Evolutionary conservation across 805 yeast genomes (phyloP).

Genomic region (Kuraishia cidri): DNA sequence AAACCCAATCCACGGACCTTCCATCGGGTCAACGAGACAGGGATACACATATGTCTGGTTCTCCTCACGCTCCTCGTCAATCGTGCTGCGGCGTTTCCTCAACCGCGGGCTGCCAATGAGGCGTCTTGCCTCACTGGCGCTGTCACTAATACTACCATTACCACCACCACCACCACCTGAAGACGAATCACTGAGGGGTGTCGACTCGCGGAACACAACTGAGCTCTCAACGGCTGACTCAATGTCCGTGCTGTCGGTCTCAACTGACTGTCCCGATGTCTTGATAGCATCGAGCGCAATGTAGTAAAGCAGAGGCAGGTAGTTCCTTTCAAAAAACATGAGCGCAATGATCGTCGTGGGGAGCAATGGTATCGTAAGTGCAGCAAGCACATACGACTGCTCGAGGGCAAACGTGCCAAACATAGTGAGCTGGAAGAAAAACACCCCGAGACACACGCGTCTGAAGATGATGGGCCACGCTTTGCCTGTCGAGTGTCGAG

Average conservation of each 20-base stretch:
- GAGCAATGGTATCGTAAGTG: constrained; percentile 38
- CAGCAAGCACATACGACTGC: constrained; percentile 41
- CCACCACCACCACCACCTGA: not conserved
- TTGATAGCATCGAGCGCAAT: constrained; percentile 54
- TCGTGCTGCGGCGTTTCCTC: constrained; percentile 35
- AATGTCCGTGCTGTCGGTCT: constrained; percentile 10
- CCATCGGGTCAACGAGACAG: constrained; percentile 30
- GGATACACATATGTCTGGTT: constrained; percentile 43
- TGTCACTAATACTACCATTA: not conserved
- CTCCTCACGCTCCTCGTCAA: constrained; percentile 49
- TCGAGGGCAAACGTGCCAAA: constrained; percentile 55
- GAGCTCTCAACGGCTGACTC: not conserved
- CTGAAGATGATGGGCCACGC: constrained; percentile 60
- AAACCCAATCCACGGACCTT: constrained; percentile 53
- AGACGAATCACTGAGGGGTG: not conserved
- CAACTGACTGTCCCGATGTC: constrained; percentile 21
- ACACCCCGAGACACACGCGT: constrained; percentile 43
- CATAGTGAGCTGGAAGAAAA: constrained; percentile 53
- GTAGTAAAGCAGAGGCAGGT: constrained; percentile 42
- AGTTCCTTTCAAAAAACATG: constrained; percentile 44
- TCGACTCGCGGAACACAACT: not conserved
- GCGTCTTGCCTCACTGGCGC: not conserved
- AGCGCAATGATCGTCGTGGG: constrained; percentile 33
- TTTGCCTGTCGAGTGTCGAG: constrained; percentile 58
- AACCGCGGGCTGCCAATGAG: constrained; percentile 2